phyloP scores from a whole-genome alignment of 306 rosid genomes.

The Corylus avellana region DNA sequence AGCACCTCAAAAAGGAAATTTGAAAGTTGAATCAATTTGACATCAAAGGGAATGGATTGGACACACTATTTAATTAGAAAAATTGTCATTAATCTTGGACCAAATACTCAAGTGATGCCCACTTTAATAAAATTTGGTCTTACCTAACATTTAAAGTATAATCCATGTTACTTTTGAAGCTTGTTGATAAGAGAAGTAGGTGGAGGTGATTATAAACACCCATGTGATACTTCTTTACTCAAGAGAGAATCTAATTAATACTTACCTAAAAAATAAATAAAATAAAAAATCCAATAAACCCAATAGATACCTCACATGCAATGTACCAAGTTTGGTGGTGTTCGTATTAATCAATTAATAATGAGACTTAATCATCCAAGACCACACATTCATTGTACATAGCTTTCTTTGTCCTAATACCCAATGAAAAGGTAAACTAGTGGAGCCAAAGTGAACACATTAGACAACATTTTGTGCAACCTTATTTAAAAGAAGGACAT shows the following conservation, averaged over 20 bases:
- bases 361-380: slow-evolving; percentile 16
- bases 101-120: slow-evolving; percentile 4
- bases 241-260: slow-evolving; percentile 34
- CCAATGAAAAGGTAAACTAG: slow-evolving; percentile 22
- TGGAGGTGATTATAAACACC: not conserved
- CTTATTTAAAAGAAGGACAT: not conserved
- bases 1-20: not conserved
- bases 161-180: slow-evolving; percentile 7
- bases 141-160: slow-evolving; percentile 29
- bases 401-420: slow-evolving; percentile 18
- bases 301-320: slow-evolving; percentile 25
- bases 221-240: slow-evolving; percentile 22
- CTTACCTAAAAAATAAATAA: not conserved
- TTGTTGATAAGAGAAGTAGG: slow-evolving; percentile 15
- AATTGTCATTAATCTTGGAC: not conserved
- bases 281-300: not conserved
- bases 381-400: slow-evolving; percentile 36
- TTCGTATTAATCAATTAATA: slow-evolving; percentile 16
- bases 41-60: not conserved
- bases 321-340: slow-evolving; percentile 30
- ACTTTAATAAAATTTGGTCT: not conserved
- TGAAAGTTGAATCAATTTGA: slow-evolving; percentile 2
- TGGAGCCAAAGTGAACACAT: slow-evolving; percentile 19
- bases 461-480: slow-evolving; percentile 15
- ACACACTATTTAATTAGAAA: not conserved